A percentile compares a stretch with the other conserved stretches of the same genome.
These are phyloP conservation scores for Cryptococcus floricola DNA, from an alignment of 1,284 basidiomycete species.

Conservation along the genomic window DNA sequence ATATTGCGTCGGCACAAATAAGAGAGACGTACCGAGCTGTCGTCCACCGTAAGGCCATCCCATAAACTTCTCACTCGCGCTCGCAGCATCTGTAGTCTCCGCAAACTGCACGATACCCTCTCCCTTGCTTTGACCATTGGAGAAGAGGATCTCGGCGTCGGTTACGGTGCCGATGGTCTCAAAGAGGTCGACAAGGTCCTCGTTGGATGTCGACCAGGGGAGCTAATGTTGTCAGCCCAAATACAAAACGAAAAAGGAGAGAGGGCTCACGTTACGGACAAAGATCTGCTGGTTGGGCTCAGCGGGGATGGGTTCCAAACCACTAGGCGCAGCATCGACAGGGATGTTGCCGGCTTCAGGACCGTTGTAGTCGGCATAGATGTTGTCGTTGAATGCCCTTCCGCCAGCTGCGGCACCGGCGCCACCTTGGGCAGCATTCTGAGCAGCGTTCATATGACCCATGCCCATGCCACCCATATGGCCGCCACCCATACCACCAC, in stretches of 20 bases:
- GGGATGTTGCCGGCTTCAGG: constrained; percentile 42
- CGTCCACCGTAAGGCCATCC: constrained; percentile 86
- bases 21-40: constrained; percentile 63
- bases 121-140: constrained; percentile 84
- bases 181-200: constrained; percentile 95
- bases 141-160: constrained; percentile 88
- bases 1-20: neutral
- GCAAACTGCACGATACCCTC: constrained; percentile 92
- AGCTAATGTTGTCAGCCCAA: constrained; percentile 56
- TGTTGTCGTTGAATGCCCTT: constrained; percentile 41
- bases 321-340: constrained; percentile 27
- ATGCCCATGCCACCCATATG: constrained; percentile 52
- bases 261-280: constrained; percentile 81
- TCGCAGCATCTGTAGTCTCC: constrained; percentile 83
- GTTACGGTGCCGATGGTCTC: constrained; percentile 95
- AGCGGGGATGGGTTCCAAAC: constrained; percentile 50
- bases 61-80: constrained; percentile 89
- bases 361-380: constrained; percentile 51
- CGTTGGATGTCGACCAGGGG: constrained; percentile 98
- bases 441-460: constrained; percentile 23
- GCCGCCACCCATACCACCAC: constrained; percentile 50
- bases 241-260: neutral
- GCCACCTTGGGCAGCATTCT: constrained; percentile 13
- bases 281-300: constrained; percentile 95
- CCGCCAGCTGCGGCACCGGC: constrained; percentile 43